phyloP scores from a whole-genome alignment of 148 eudicot genomes.

The Linanthus parryae region DNA sequence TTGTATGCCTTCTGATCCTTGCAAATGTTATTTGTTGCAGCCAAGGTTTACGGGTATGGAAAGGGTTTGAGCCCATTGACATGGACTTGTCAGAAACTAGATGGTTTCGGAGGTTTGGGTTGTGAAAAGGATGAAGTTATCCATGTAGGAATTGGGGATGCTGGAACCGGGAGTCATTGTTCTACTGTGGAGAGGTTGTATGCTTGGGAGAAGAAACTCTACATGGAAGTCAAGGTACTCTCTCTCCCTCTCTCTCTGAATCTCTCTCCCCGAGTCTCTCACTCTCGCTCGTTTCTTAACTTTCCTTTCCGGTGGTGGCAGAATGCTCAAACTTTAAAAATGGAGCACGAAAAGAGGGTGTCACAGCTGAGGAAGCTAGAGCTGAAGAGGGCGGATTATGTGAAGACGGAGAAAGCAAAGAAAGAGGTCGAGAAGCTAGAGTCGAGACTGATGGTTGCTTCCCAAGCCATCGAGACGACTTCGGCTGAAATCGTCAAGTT shows the following conservation, averaged over 20 bases:
- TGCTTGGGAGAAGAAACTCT: constrained; percentile 97
- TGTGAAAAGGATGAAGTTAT: constrained; percentile 28
- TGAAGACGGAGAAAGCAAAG: constrained; percentile 81
- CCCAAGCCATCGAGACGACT: constrained; percentile 80
- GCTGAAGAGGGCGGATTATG: constrained; percentile 68
- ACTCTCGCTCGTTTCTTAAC: no score
- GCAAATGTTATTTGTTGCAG: constrained; percentile 14
- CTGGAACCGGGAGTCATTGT: constrained; percentile 39
- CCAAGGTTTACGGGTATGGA: constrained; percentile 44
- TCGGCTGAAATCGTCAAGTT: constrained; percentile 78
- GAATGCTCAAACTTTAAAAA: constrained; percentile 71
- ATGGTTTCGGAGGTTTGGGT: constrained; percentile 47
- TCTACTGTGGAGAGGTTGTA: constrained; percentile 83
- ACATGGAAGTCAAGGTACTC: constrained; percentile 77
- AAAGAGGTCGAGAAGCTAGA: constrained; percentile 89
- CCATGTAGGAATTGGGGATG: constrained; percentile 16
- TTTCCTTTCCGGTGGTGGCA: constrained; percentile 14
- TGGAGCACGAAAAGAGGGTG: constrained; percentile 79
- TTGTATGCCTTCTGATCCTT: no score
- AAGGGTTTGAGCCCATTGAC: constrained; percentile 55
- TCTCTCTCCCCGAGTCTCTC: no score
- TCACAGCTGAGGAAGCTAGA: constrained; percentile 73
- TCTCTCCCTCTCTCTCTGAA: background rate
- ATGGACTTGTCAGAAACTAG: constrained; percentile 38
- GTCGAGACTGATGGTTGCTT: constrained; percentile 68